Conservation (phyloP, 192 early-diverging fungal genomes). For the Linderina pennispora region DNA sequence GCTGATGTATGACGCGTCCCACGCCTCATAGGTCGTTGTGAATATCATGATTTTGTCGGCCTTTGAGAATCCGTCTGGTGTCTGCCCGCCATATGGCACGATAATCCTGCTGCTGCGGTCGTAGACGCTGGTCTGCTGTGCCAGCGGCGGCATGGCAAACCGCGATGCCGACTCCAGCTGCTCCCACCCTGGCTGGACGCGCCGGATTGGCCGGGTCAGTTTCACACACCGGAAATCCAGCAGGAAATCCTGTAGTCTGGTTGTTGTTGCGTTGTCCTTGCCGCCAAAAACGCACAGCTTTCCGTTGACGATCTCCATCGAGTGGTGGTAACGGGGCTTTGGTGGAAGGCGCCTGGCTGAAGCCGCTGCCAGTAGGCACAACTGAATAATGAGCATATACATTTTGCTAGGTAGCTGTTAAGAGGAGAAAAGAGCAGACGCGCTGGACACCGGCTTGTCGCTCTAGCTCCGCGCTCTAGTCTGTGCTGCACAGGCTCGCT, state of each 20-base stretch:
- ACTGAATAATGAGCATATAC: no score
- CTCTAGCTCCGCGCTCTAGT: no score
- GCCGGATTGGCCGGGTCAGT: slow-evolving; percentile 19
- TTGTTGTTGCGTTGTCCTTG: slow-evolving; percentile 9
- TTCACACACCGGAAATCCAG: slow-evolving; percentile 38
- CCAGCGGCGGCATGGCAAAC: slow-evolving; percentile 43
- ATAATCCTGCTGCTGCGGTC: slow-evolving; percentile 30
- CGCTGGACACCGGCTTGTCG: no score
- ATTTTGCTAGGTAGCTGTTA: no score
- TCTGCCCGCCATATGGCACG: slow-evolving; percentile 34
- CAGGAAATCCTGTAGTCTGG: slow-evolving; percentile 12
- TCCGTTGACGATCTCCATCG: slow-evolving; percentile 40
- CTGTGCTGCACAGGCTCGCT: no score
- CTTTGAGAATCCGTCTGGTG: slow-evolving; percentile 21
- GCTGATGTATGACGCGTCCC: slow-evolving; percentile 30
- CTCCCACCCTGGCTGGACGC: slow-evolving; percentile 18
- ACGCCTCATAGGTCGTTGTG: slow-evolving; percentile 33
- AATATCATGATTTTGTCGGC: slow-evolving; percentile 25
- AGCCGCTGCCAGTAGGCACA: no score
- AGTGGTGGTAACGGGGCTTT: slow-evolving; percentile 32
- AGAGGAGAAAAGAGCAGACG: no score
- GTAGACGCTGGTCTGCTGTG: slow-evolving; percentile 38
- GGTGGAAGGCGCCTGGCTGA: no score
- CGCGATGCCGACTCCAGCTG: slow-evolving; percentile 29
- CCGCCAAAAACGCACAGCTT: slow-evolving; percentile 42